Evolutionary conservation across 768 basidiomycete genomes (phyloP), one percentile per base, ranked within the genome.

Genomic region (Calocera viscosa): DNA sequence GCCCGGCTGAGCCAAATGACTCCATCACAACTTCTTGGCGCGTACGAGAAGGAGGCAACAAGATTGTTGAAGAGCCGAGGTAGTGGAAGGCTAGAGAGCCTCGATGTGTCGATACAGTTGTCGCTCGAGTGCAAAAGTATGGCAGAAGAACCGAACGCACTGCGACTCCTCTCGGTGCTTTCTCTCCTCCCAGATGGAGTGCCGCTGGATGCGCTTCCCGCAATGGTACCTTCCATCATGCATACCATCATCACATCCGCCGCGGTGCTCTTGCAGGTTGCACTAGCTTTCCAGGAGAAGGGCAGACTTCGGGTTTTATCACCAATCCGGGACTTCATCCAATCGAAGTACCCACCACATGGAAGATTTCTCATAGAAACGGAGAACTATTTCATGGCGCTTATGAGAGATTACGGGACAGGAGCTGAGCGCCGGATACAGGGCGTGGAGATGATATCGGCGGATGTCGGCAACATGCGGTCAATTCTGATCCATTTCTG

Each of bases 121-220:
- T 74, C 74, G 2, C 60, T 75, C 16, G 60, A 72, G n/a, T 69
- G 72, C 19, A 26, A 65, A 2, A 66, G 65, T 14, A 68, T 75
- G 66, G 40, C 68, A 67, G 32, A 66, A 12, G 68, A 70, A 33
- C 70, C 72, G 12, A 67, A 71, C 16, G 73, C 73, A 14, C 19
- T 69, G 17, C 63, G 35, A 3, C 71, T 76, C 12, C 71, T 75
- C 39, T 53, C 68, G 41, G 67, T 72, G 16, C 67, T 76, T 1
- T 67, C 73, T 41, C 63, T 74, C 63, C 70, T 76, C 12, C 75
- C 75, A 0, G 71, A 66, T 12, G 74, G 75, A 1, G 70, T 71
- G 11, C 67, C 64, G n/a, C 34, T 65, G 33, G 19, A 32, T 33
- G 8, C 39, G 39, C 40, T 38, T 38, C 35, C 7, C 35, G 35